Percentiles rank a stretch among this genome's conserved stretches.
These are phyloP conservation scores for Letharia columbiana DNA, from an alignment of 495 filamentous ascomycete genomes.

Conservation along the genomic window DNA sequence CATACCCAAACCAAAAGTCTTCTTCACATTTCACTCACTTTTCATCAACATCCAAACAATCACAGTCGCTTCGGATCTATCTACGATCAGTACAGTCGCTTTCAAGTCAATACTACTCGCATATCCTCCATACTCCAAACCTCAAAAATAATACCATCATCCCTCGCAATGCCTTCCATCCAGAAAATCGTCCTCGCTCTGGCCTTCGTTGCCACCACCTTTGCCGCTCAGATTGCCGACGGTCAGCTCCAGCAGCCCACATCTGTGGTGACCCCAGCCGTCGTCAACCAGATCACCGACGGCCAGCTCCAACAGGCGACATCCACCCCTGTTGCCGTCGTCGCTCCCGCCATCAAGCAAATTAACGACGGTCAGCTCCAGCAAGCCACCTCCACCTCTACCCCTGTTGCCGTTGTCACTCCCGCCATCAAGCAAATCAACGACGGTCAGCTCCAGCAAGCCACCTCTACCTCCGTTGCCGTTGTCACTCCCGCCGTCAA, in stretches of 20 bases:
- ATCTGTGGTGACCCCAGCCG: constrained; percentile 25
- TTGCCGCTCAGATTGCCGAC: constrained; percentile 32
- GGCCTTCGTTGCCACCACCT: constrained; percentile 21
- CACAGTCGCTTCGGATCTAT: constrained; percentile 25
- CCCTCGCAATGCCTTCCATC: constrained; percentile 22
- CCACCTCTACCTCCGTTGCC: constrained; percentile 22
- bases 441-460: constrained; percentile 23
- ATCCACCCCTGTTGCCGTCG: constrained; percentile 14
- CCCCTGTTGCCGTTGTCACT: neutral
- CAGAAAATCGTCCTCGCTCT: constrained; percentile 23
- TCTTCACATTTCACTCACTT: constrained; percentile 12
- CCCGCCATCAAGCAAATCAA: constrained; percentile 22
- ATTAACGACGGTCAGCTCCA: constrained; percentile 25
- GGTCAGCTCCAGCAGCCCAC: constrained; percentile 45
- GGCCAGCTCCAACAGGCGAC: constrained; percentile 16
- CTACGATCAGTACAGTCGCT: constrained; percentile 24
- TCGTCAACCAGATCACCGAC: constrained; percentile 10
- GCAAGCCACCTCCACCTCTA: constrained; percentile 27
- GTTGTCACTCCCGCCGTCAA: constrained; percentile 4
- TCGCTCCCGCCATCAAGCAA: constrained; percentile 23
- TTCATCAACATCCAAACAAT: constrained; percentile 16
- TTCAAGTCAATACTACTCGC: constrained; percentile 1
- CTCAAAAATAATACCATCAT: constrained; percentile 17
- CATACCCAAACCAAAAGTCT: constrained; percentile 10
- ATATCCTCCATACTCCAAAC: neutral